Base-by-base conservation (phyloP, 2,329 filamentous ascomycete species). In the Pyricularia grisea region DNA sequence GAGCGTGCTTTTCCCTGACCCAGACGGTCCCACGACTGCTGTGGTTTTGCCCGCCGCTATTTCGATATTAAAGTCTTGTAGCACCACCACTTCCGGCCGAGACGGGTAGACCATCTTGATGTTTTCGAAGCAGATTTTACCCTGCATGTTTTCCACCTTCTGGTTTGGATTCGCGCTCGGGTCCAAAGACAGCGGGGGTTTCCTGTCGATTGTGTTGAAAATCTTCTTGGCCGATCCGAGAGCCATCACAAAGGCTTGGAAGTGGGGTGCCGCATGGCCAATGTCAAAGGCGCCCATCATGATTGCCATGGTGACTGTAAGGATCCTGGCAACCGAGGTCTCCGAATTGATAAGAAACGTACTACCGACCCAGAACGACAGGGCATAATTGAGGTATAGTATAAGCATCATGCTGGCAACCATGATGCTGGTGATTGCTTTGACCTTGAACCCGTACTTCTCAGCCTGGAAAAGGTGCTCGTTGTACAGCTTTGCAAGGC, bases 41-140 rank as follows among this genome's bases (percentile, higher is more conserved):
- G 94, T 97, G 25, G 92, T 93, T 81, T 97, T 97, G 25, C 94
- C 94, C 3, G 94, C 92, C 1, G 93, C 93, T 55, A 98, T 90
- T 0, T 85, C 79, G 1, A 99, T 85, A 70, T 83, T 91, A 69
- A 98, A 92, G 72, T 90, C 88, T 61, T 95, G 83, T 89, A 98
- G 94, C 60, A 98, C 92, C 1, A 89, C 87, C 3, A 97, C 93
- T 74, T 97, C 94, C 0, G 94, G 92, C 14, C 95, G 88, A 6
- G 93, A 97, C 3, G 95, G 95, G 75, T 99, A 98, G 74, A 97
- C 94, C 79, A 97, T 94, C 78, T 92, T 94, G 76, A 98, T 85
- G 73, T 92, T 86, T 73, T 89, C 87, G 63, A 99, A 85, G 72
- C 94, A 90, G 69, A 99, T 90, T 20, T 87, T 88, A 33, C 95